These are phyloP conservation scores for Ceratocystis huliohia DNA, from an alignment of 2,329 filamentous ascomycete genomes.

Conservation along the genomic window DNA sequence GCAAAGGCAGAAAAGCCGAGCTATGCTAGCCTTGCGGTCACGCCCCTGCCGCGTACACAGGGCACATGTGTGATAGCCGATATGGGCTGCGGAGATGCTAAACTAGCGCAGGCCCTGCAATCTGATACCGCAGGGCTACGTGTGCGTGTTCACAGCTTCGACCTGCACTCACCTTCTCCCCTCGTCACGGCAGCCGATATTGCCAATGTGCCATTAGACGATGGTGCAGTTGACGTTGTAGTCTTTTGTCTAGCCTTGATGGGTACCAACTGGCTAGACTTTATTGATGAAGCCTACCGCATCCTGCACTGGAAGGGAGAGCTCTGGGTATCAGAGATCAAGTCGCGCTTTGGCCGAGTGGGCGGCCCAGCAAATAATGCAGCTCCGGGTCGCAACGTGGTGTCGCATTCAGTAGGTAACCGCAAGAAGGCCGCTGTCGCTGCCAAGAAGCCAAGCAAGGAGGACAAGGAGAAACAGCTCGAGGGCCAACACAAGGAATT, in stretches of 20 bases:
- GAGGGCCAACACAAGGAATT: constrained; percentile 43
- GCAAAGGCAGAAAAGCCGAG: constrained; percentile 21
- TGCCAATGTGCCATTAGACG: constrained; percentile 61
- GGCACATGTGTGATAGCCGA: constrained; percentile 73
- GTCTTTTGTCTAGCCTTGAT: constrained; percentile 95
- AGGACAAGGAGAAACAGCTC: constrained; percentile 34
- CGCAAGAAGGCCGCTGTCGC: constrained; percentile 40
- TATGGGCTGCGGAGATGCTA: constrained; percentile 84
- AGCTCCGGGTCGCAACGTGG: constrained; percentile 28
- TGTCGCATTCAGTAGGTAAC: constrained; percentile 61
- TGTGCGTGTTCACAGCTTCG: constrained; percentile 69
- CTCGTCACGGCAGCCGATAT: constrained; percentile 85
- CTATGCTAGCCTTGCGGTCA: constrained; percentile 26
- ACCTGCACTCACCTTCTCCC: constrained; percentile 64
- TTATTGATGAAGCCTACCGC: constrained; percentile 90
- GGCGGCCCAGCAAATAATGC: constrained; percentile 33
- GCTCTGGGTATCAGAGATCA: constrained; percentile 95
- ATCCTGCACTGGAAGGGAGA: constrained; percentile 88
- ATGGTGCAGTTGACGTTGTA: constrained; percentile 68
- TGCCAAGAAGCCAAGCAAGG: constrained; percentile 30
- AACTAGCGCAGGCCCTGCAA: constrained; percentile 58
- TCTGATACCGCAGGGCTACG: constrained; percentile 51
- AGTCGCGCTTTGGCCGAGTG: constrained; percentile 56
- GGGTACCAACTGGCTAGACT: constrained; percentile 97
- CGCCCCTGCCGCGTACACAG: constrained; percentile 56